These are phyloP conservation scores for Thuja plicata DNA, from an alignment of 83 land plant species.

Conservation along the genomic window DNA sequence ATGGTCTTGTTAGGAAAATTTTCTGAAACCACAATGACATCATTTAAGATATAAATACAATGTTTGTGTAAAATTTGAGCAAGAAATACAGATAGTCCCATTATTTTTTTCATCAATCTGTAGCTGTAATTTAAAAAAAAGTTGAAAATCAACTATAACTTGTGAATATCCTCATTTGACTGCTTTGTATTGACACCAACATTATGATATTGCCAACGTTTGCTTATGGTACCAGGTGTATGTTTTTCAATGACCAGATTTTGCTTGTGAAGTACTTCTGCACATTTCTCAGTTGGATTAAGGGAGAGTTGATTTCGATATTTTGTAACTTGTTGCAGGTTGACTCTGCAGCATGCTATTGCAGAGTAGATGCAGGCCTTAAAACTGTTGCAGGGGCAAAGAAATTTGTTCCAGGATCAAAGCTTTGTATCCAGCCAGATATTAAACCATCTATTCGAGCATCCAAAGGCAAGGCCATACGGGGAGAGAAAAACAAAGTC, in stretches of 20 bases:
- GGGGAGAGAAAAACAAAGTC: conserved; percentile 54
- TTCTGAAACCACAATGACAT: background rate
- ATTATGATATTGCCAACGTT: background rate
- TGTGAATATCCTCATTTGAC: background rate
- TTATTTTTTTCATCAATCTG: background rate
- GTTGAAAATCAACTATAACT: background rate
- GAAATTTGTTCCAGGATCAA: conserved; percentile 77
- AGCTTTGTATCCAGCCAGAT: conserved; percentile 74
- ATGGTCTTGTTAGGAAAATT: background rate
- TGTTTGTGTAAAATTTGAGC: background rate
- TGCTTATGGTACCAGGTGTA: conserved; percentile 3
- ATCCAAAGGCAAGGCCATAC: conserved; percentile 43
- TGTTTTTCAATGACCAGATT: background rate
- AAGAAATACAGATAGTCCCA: background rate
- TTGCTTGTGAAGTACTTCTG: background rate
- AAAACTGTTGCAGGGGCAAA: conserved; percentile 78
- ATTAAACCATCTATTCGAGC: conserved; percentile 73
- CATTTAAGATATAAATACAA: background rate
- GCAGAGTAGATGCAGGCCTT: conserved; percentile 82
- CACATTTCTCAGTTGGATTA: background rate
- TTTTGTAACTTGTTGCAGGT: conserved; percentile 49
- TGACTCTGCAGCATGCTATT: conserved; percentile 80
- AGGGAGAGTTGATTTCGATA: background rate
- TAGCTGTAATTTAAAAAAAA: background rate
- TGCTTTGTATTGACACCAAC: background rate